Base-by-base conservation (phyloP, 169 alveolate species). In the Plasmodium coatneyi region DNA sequence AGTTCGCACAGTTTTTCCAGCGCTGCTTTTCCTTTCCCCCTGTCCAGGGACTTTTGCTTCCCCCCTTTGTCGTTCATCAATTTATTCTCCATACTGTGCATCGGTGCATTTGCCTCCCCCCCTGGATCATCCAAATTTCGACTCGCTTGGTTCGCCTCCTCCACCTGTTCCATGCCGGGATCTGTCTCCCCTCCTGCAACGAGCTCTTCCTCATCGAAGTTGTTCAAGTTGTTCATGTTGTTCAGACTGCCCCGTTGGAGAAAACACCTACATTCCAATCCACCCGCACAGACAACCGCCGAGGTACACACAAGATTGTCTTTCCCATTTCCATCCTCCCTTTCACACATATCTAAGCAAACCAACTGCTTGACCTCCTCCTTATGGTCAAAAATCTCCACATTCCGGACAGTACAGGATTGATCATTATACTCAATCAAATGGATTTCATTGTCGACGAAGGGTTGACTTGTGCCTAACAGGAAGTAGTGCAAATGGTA, bases 391-490 rank as follows among this genome's bases (percentile, higher is more conserved):
- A 79, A 89, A 66, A 80, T 80, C 3, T 89, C 43, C 3, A 89
- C 80, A 66, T 89, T 89, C 72, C 82, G 46, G 14, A 89, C 54
- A 66, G 71, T 30, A 25, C 71, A 80, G 54, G 41, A 25, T 46
- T 78, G 82, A 60, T 89, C 94, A 39, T 89, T 80, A 25, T 89
- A 89, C 60, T 89, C 94, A 39, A 89, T 89, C 30, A 89, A 89
- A 66, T 89, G 94, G 3, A 89, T 43, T 80, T 89, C 94, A 89
- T 89, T 89, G 6, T 89, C 82, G 46, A 41, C 25, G 60, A 56
- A 79, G 43, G 94, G 94, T 22, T 66, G 70, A 66, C 82, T 30
- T 36, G 94, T 60, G 52, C 94, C 72, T 79, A 89, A 34, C 43
- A 89, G 10, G 43, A 89, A 89, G 72, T 89, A 89, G 71, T 89